Percentiles rank a stretch among this genome's conserved stretches.
Evolutionary conservation across 805 yeast species (phyloP).

Genomic region (Candida cerambycidarum): DNA sequence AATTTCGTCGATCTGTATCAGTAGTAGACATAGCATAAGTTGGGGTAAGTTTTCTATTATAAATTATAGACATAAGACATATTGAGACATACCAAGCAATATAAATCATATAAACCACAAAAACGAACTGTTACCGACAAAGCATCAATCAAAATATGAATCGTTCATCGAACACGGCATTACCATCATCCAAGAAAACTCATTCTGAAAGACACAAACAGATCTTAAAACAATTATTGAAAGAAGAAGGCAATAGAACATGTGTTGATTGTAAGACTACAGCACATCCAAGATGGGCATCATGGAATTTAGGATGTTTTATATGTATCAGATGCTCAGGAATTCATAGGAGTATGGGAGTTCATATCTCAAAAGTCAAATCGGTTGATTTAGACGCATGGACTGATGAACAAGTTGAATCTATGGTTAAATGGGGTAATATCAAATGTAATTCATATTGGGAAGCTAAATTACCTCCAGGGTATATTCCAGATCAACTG

Average conservation of each 20-base stretch:
- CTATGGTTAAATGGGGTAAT: slow-evolving; percentile 87
- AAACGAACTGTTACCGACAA: too few relatives aligned
- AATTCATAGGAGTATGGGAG: slow-evolving; percentile 91
- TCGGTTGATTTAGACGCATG: slow-evolving; percentile 94
- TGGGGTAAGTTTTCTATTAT: neutral
- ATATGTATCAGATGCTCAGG: slow-evolving; percentile 96
- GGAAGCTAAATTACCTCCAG: slow-evolving; percentile 75
- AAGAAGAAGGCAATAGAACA: slow-evolving; percentile 70
- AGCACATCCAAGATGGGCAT: slow-evolving; percentile 95
- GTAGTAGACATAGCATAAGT: neutral
- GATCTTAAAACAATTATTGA: slow-evolving; percentile 70
- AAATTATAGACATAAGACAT: neutral
- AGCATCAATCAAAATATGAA: too few relatives aligned
- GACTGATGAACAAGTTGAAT: slow-evolving; percentile 88
- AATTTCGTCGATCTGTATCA: slow-evolving; percentile 2
- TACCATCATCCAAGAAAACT: slow-evolving; percentile 45
- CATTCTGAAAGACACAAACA: slow-evolving; percentile 60
- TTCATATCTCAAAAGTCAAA: slow-evolving; percentile 90
- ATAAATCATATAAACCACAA: too few relatives aligned
- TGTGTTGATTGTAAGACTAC: slow-evolving; percentile 94
- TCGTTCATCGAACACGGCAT: slow-evolving; percentile 21
- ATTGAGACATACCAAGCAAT: neutral
- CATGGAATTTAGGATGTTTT: slow-evolving; percentile 92
- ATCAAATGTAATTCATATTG: slow-evolving; percentile 74
- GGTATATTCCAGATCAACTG: slow-evolving; percentile 75